Conservation (phyloP, 78 protist species). For the Creolimax fragrantissima region DNA sequence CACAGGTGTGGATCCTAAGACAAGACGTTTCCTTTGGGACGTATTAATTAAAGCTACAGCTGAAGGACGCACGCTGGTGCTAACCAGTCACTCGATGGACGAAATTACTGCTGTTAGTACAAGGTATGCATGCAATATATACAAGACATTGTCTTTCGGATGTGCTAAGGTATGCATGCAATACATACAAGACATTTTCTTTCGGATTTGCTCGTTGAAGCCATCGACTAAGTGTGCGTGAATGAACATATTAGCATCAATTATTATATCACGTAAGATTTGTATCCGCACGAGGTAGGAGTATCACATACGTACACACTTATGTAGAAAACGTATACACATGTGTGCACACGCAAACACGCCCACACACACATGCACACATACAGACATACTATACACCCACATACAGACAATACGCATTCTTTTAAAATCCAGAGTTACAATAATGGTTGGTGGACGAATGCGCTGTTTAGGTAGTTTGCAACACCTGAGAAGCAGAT, state of each 20-base stretch:
- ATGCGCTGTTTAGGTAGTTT: constrained; percentile 22
- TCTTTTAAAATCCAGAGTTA: too few relatives aligned
- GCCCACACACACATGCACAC: background rate
- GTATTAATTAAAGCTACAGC: constrained; percentile 8
- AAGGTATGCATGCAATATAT: background rate
- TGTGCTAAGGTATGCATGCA: background rate
- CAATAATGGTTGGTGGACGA: constrained; percentile 42
- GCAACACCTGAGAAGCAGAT: constrained; percentile 28
- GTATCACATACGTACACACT: background rate
- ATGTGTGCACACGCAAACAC: background rate
- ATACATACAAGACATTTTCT: background rate
- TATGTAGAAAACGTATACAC: background rate
- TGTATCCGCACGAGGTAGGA: background rate
- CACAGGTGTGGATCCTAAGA: constrained; percentile 49
- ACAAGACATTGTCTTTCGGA: background rate
- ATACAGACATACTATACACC: background rate
- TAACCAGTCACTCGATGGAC: constrained; percentile 73
- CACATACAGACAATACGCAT: too few relatives aligned
- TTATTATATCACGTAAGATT: background rate
- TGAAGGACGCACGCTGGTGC: constrained; percentile 39
- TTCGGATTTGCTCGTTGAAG: background rate
- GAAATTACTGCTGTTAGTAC: constrained; percentile 52
- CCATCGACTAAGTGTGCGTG: background rate
- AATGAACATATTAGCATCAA: background rate
- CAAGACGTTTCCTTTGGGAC: constrained; percentile 51